Evolutionary conservation across 805 yeast species (phyloP).

Genomic region (Metschnikowia cerradonensis): DNA sequence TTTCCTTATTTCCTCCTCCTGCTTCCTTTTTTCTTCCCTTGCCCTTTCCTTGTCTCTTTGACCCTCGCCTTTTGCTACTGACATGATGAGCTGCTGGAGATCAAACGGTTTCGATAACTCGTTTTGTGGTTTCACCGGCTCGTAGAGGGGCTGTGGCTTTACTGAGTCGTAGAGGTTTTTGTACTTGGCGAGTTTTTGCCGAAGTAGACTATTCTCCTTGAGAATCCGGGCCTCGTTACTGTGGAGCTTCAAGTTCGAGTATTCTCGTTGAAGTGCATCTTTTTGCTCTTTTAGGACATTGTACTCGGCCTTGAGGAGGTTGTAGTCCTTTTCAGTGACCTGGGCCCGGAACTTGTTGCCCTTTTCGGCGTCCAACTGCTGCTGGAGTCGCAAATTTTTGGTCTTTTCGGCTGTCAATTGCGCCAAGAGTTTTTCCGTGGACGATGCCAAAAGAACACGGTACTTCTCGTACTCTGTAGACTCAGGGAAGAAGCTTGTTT

Average conservation of each 20-base stretch:
- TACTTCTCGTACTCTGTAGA: constrained; percentile 26
- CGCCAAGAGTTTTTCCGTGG: constrained; percentile 25
- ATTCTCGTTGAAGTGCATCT: constrained; percentile 5
- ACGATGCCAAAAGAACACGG: constrained; percentile 23
- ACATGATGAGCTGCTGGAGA: no score
- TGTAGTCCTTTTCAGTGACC: constrained; percentile 11
- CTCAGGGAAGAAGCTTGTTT: constrained; percentile 1
- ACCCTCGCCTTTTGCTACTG: neutral
- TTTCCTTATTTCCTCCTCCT: neutral
- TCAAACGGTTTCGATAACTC: no score
- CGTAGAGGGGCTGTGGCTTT: neutral
- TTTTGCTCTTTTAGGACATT: constrained; percentile 4
- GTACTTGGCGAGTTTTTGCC: constrained; percentile 34
- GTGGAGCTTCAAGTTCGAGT: constrained; percentile 2
- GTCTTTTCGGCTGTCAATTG: constrained; percentile 13
- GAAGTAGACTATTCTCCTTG: constrained; percentile 28
- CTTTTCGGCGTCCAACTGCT: constrained; percentile 6
- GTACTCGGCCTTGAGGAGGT: constrained; percentile 1
- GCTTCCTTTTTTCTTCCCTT: neutral
- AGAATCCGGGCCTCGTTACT: constrained; percentile 17
- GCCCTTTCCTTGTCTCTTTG: neutral
- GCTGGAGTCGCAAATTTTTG: constrained; percentile 1
- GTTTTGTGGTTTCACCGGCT: neutral
- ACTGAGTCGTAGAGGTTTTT: constrained; percentile 26
- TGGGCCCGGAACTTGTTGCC: neutral